Conservation (phyloP, 495 filamentous ascomycete species). For the Penicillium steckii region DNA sequence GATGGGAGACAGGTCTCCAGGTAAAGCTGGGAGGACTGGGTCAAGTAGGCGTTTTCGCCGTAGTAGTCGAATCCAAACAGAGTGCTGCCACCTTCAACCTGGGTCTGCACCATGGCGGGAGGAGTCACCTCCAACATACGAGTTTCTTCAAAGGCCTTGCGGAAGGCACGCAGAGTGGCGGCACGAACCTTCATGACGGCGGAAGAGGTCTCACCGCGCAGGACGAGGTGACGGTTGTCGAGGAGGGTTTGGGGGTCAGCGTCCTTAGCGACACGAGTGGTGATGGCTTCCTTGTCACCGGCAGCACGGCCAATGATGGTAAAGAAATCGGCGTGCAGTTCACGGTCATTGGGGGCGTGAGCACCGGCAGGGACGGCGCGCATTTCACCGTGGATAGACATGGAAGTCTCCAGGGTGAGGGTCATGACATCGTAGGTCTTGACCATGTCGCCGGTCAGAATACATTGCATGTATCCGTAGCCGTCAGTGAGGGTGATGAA, state of each 20-base stretch:
- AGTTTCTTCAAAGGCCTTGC: constrained; percentile 74
- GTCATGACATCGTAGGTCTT: constrained; percentile 91
- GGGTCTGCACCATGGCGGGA: constrained; percentile 96
- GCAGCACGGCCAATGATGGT: constrained; percentile 81
- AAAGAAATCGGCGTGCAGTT: constrained; percentile 94
- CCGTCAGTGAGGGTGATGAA: constrained; percentile 89
- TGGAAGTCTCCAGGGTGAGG: constrained; percentile 84
- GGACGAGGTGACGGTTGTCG: constrained; percentile 87
- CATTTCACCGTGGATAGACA: constrained; percentile 88
- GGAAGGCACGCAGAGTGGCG: constrained; percentile 79
- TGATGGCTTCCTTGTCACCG: constrained; percentile 89
- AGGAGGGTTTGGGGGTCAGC: constrained; percentile 79
- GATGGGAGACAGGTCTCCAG: constrained; percentile 92
- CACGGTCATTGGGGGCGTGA: constrained; percentile 81
- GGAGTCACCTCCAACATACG: constrained; percentile 83
- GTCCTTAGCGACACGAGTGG: constrained; percentile 79
- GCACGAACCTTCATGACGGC: constrained; percentile 90
- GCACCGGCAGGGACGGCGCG: constrained; percentile 74
- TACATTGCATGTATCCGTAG: constrained; percentile 85
- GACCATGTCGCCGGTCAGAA: constrained; percentile 78
- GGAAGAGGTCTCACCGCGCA: constrained; percentile 85
- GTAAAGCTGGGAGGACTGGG: constrained; percentile 96
- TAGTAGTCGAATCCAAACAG: constrained; percentile 96
- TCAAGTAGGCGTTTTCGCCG: constrained; percentile 88
- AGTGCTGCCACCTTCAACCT: constrained; percentile 94